These are phyloP conservation scores for Paecilomyces sp. DNA, from an alignment of 2,329 filamentous ascomycete species.

Conservation along the genomic window DNA sequence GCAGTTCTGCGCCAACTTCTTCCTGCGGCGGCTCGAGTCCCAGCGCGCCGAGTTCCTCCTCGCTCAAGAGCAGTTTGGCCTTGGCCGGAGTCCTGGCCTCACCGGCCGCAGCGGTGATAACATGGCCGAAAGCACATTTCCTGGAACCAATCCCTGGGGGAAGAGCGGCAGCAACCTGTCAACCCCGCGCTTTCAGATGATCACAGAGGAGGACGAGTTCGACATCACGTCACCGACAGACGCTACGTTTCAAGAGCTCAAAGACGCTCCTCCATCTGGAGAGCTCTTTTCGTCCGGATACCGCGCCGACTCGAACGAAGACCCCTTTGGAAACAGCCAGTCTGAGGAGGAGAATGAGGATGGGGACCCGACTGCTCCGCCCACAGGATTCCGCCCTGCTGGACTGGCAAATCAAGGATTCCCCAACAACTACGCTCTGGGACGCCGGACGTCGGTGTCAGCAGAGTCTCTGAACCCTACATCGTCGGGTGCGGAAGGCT, in stretches of 20 bases:
- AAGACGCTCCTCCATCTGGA: conserved; percentile 18
- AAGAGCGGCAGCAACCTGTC: conserved; percentile 61
- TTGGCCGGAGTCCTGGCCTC: conserved; percentile 21
- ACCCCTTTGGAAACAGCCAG: conserved; percentile 27
- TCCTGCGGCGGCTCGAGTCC: conserved; percentile 57
- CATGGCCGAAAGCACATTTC: conserved; percentile 72
- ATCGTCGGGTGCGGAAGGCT: conserved; percentile 76
- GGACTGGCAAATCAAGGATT: conserved; percentile 35
- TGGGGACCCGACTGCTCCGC: conserved; percentile 13
- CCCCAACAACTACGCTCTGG: conserved; percentile 89
- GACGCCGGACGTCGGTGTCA: conserved; percentile 88
- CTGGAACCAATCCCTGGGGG: conserved; percentile 74
- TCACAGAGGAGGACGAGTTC: conserved; percentile 75
- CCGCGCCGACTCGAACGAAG: conserved; percentile 10
- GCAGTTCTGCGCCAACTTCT: conserved; percentile 65
- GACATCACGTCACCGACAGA: conserved; percentile 72
- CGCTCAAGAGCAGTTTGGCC: conserved; percentile 15
- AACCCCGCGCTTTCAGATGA: conserved; percentile 50
- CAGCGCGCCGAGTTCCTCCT: conserved; percentile 54
- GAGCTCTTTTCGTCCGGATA: conserved; percentile 37
- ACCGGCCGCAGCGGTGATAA: conserved; percentile 18
- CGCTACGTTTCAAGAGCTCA: conserved; percentile 46
- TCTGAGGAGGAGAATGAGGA: conserved; percentile 20
- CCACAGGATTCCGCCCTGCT: conserved; percentile 16
- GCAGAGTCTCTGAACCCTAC: conserved; percentile 92